Conservation (phyloP, 345 rosid genomes). For the Corchorus capsularis region DNA sequence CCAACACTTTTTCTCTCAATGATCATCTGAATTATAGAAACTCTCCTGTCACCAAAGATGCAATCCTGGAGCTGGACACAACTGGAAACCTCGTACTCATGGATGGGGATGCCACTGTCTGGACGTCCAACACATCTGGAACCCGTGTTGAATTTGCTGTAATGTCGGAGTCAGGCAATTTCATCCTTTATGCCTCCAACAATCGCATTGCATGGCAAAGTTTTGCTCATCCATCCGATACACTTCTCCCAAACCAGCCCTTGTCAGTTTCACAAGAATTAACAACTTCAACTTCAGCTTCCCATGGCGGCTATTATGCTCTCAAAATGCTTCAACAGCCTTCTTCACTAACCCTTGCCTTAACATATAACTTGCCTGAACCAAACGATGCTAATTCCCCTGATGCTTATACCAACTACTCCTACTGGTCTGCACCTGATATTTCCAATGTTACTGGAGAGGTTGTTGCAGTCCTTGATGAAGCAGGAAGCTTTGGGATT, state of each 20-base stretch:
- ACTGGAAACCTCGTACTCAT: constrained; percentile 75
- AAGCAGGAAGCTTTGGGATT: constrained; percentile 83
- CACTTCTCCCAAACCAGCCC: constrained; percentile 85
- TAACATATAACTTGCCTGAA: constrained; percentile 63
- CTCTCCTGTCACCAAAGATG: constrained; percentile 68
- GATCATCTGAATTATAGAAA: constrained; percentile 63
- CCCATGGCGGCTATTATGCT: constrained; percentile 63
- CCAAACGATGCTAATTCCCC: constrained; percentile 33
- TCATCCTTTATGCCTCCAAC: constrained; percentile 49
- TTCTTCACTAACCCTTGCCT: constrained; percentile 77
- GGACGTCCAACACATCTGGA: constrained; percentile 82
- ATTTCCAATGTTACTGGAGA: constrained; percentile 85
- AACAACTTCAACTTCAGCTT: constrained; percentile 50
- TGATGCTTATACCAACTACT: constrained; percentile 52
- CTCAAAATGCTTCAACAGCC: constrained; percentile 87
- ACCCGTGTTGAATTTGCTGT: constrained; percentile 47
- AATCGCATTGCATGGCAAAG: constrained; percentile 68
- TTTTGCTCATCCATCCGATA: constrained; percentile 80
- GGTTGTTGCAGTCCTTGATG: constrained; percentile 68
- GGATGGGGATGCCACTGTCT: constrained; percentile 46
- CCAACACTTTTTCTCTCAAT: constrained; percentile 40
- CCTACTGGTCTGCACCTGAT: constrained; percentile 91
- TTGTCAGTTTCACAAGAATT: constrained; percentile 67
- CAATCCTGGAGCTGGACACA: constrained; percentile 67
- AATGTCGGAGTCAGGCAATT: constrained; percentile 85